phyloP scores from a whole-genome alignment of 2,329 filamentous ascomycete species.

The Penicillium crustosum region DNA sequence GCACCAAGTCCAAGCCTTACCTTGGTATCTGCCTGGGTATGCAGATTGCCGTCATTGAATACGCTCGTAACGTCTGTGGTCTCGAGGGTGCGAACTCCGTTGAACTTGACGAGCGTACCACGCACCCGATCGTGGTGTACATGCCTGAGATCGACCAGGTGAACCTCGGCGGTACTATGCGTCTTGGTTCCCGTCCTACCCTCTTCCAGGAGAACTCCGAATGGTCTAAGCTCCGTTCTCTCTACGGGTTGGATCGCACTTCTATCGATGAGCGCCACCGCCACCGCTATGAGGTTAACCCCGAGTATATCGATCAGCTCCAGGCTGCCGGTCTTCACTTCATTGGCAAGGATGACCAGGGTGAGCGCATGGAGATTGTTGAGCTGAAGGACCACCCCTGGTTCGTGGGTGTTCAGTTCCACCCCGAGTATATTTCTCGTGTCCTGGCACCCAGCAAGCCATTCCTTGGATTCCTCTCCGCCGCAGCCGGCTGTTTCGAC shows the following conservation, averaged over 20 bases:
- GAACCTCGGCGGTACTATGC: slow-evolving; percentile 81
- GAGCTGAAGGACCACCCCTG: slow-evolving; percentile 81
- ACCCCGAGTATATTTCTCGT: slow-evolving; percentile 78
- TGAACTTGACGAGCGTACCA: slow-evolving; percentile 57
- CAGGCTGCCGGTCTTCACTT: slow-evolving; percentile 70
- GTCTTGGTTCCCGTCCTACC: slow-evolving; percentile 71
- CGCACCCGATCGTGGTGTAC: slow-evolving; percentile 75
- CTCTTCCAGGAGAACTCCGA: slow-evolving; percentile 73
- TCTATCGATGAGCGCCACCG: slow-evolving; percentile 72
- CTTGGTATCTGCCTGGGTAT: slow-evolving; percentile 89
- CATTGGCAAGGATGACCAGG: slow-evolving; percentile 75
- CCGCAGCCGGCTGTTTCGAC: slow-evolving; percentile 60
- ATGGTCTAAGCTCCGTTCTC: slow-evolving; percentile 72
- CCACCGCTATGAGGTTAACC: slow-evolving; percentile 89
- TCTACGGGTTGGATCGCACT: slow-evolving; percentile 61
- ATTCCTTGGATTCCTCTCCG: slow-evolving; percentile 82
- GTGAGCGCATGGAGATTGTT: slow-evolving; percentile 77
- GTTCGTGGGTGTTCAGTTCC: slow-evolving; percentile 83
- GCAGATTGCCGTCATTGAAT: slow-evolving; percentile 91
- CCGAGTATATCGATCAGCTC: slow-evolving; percentile 67
- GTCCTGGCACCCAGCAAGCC: slow-evolving; percentile 72
- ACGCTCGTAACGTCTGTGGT: slow-evolving; percentile 71
- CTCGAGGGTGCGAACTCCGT: slow-evolving; percentile 57
- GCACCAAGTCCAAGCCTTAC: slow-evolving; percentile 75
- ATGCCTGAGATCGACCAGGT: slow-evolving; percentile 84